Evolutionary conservation across 805 yeast genomes (phyloP).

Genomic region (Yarrowia phangngaensis): DNA sequence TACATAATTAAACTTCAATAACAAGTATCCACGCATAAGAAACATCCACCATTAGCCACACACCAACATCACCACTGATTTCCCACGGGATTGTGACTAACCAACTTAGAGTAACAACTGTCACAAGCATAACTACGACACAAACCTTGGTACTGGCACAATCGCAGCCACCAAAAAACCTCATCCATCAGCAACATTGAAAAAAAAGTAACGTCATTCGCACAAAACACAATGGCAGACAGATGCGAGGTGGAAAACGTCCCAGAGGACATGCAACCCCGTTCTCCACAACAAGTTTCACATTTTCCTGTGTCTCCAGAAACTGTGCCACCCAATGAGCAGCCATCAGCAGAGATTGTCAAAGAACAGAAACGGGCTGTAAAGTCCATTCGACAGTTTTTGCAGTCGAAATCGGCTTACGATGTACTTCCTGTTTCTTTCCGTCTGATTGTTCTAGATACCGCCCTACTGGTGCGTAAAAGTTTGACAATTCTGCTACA

Average conservation of each 20-base stretch:
- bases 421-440: constrained; percentile 96
- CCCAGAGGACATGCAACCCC: constrained; percentile 21
- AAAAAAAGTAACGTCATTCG: too few relatives aligned
- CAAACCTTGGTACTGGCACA: too few relatives aligned
- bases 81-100: too few relatives aligned
- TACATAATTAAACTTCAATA: too few relatives aligned
- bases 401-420: constrained; percentile 87
- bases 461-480: constrained; percentile 82
- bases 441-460: constrained; percentile 87
- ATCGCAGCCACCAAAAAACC: constrained; percentile 1
- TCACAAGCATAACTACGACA: too few relatives aligned
- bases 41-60: too few relatives aligned
- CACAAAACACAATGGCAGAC: constrained; percentile 7
- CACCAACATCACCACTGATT: too few relatives aligned
- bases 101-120: too few relatives aligned
- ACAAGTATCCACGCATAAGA: too few relatives aligned
- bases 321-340: constrained; percentile 16
- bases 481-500: constrained; percentile 85
- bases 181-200: background rate
- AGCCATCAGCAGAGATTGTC: constrained; percentile 23
- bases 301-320: constrained; percentile 13
- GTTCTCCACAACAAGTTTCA: constrained; percentile 20
- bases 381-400: constrained; percentile 74
- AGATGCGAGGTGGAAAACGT: constrained; percentile 19
- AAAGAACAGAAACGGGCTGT: constrained; percentile 70